A percentile compares a stretch with the other conserved stretches of the same genome.
phyloP scores from a whole-genome alignment of 2,329 filamentous ascomycete species.

The Neonectria faginata region DNA sequence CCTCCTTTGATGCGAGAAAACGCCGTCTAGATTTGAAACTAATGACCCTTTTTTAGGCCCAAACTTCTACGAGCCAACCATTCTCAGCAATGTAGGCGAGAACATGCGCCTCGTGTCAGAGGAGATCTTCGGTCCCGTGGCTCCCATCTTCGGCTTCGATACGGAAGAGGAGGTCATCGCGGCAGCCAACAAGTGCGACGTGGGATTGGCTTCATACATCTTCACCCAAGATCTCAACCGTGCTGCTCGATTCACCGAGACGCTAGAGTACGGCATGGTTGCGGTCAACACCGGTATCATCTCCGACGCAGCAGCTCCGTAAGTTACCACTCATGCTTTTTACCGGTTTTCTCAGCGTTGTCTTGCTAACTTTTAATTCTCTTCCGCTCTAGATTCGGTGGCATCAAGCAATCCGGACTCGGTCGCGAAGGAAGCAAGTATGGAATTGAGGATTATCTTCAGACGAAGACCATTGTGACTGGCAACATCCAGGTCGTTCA shows the following conservation, averaged over 20 bases:
- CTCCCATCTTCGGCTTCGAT: slow-evolving; percentile 76
- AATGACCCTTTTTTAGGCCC: slow-evolving; percentile 31
- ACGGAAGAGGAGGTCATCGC: slow-evolving; percentile 78
- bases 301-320: slow-evolving; percentile 41
- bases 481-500: slow-evolving; percentile 41
- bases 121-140: slow-evolving; percentile 82
- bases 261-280: slow-evolving; percentile 74
- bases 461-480: slow-evolving; percentile 66
- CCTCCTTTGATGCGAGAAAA: not conserved
- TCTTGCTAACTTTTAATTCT: not conserved
- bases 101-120: slow-evolving; percentile 76
- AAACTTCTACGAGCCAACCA: slow-evolving; percentile 80
- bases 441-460: slow-evolving; percentile 69
- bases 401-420: slow-evolving; percentile 71
- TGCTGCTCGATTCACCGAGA: slow-evolving; percentile 58
- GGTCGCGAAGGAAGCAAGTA: slow-evolving; percentile 71
- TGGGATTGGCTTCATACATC: slow-evolving; percentile 82
- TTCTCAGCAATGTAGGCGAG: slow-evolving; percentile 74
- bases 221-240: slow-evolving; percentile 64
- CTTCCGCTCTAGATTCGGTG: slow-evolving; percentile 60
- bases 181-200: slow-evolving; percentile 74
- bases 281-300: slow-evolving; percentile 69
- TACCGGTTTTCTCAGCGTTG: not conserved
- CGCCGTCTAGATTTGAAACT: slow-evolving; percentile 8
- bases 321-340: slow-evolving; percentile 23